Evolutionary conservation across 768 basidiomycete species (phyloP).

Genomic region (Auricularia sp.): DNA sequence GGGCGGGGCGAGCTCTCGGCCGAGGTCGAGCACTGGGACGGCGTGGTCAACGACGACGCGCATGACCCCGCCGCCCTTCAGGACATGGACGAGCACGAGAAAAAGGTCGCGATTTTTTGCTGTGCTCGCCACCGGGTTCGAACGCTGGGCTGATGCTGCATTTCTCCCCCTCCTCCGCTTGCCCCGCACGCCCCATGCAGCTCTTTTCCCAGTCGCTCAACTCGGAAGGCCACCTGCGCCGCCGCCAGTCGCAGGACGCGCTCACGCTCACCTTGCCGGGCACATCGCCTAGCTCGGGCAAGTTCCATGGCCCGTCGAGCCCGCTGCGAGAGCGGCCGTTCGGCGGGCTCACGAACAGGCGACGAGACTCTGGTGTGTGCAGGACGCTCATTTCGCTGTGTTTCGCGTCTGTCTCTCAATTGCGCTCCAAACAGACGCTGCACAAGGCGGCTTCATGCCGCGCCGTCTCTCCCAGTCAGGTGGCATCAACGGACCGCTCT

Average conservation of each 20-base stretch:
- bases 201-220: slow-evolving; percentile 76
- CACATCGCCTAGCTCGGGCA: slow-evolving; percentile 17
- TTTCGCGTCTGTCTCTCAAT: background rate
- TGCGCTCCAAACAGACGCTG: background rate
- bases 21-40: slow-evolving; percentile 85
- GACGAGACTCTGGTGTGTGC: slow-evolving; percentile 17
- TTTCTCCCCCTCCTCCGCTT: background rate
- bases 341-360: slow-evolving; percentile 44
- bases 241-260: slow-evolving; percentile 66
- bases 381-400: background rate
- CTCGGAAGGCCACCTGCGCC: slow-evolving; percentile 61
- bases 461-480: background rate
- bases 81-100: slow-evolving; percentile 76
- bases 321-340: slow-evolving; percentile 57
- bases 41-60: slow-evolving; percentile 69
- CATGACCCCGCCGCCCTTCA: slow-evolving; percentile 65
- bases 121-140: slow-evolving; percentile 5
- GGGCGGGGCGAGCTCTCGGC: slow-evolving; percentile 65
- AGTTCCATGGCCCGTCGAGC: slow-evolving; percentile 38
- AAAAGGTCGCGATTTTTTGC: slow-evolving; percentile 50
- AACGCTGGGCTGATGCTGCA: background rate
- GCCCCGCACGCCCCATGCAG: slow-evolving; percentile 28
- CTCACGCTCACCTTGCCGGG: background rate
- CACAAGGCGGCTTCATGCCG: background rate
- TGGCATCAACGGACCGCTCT: background rate